Evolutionary conservation across 2,329 filamentous ascomycete species (phyloP).

Genomic region (Sporothrix globosa): DNA sequence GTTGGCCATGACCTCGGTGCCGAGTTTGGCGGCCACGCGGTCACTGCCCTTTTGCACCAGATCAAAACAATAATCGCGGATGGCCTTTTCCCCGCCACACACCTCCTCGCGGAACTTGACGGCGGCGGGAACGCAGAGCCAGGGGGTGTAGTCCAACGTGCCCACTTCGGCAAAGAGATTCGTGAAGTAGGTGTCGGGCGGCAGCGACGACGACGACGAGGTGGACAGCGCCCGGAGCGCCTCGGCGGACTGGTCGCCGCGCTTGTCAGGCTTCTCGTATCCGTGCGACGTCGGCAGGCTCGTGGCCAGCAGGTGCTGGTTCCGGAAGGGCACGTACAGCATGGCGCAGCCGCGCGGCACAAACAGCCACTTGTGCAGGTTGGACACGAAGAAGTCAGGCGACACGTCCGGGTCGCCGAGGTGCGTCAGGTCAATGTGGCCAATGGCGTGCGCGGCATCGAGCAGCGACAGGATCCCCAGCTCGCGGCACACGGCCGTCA

Average conservation of each 20-base stretch:
- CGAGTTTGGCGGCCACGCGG: conserved; percentile 59
- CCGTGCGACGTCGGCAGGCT: conserved; percentile 72
- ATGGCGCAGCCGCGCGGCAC: conserved; percentile 70
- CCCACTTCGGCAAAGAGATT: conserved; percentile 67
- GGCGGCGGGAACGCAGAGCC: conserved; percentile 64
- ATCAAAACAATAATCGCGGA: conserved; percentile 59
- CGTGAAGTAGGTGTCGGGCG: conserved; percentile 57
- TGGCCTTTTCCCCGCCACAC: conserved; percentile 66
- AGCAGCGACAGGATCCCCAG: conserved; percentile 65
- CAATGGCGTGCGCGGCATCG: conserved; percentile 72
- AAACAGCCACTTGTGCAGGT: conserved; percentile 77
- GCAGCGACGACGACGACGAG: conserved; percentile 31
- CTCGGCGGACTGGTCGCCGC: conserved; percentile 3
- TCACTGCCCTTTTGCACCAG: conserved; percentile 61
- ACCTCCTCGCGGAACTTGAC: conserved; percentile 63
- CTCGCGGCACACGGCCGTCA: conserved; percentile 60
- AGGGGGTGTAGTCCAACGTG: conserved; percentile 66
- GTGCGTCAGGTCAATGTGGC: conserved; percentile 66
- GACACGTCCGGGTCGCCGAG: conserved; percentile 53
- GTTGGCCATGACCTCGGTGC: conserved; percentile 66
- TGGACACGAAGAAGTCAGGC: conserved; percentile 73
- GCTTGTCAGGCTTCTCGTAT: conserved; percentile 48
- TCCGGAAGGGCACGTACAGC: conserved; percentile 67
- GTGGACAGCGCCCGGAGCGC: neutral
- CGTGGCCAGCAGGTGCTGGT: conserved; percentile 68